These are phyloP conservation scores for Cucumis cinereus DNA, from an alignment of 306 rosid species.

Conservation along the genomic window DNA sequence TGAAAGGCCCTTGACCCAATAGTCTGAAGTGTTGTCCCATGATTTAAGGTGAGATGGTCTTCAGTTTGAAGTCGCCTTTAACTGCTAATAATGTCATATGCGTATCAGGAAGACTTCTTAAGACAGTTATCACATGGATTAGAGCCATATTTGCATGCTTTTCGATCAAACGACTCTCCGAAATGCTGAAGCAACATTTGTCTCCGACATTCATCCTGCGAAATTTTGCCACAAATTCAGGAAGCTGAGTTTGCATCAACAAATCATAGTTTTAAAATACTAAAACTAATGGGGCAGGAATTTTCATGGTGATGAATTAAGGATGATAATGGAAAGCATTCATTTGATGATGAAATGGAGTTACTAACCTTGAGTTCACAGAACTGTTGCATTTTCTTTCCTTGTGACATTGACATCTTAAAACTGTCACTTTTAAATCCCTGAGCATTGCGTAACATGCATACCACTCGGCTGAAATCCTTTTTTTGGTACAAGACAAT, in stretches of 20 bases:
- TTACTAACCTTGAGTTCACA: slow-evolving; percentile 74
- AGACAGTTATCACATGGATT: slow-evolving; percentile 87
- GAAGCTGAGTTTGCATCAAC: neutral
- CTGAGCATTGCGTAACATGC: slow-evolving; percentile 83
- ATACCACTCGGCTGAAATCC: slow-evolving; percentile 89
- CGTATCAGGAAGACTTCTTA: slow-evolving; percentile 28
- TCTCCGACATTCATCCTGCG: slow-evolving; percentile 72
- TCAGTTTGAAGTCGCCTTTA: neutral
- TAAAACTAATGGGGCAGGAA: neutral
- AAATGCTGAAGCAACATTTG: slow-evolving; percentile 73
- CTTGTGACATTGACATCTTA: slow-evolving; percentile 76
- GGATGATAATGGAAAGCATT: neutral
- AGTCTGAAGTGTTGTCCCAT: neutral
- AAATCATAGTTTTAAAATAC: neutral
- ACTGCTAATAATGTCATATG: slow-evolving; percentile 5
- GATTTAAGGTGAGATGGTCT: neutral
- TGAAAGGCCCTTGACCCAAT: neutral
- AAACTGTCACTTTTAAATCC: slow-evolving; percentile 48
- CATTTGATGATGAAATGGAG: neutral
- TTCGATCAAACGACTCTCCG: slow-evolving; percentile 65
- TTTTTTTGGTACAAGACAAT: slow-evolving; percentile 80
- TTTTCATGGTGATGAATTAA: neutral
- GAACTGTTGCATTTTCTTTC: slow-evolving; percentile 79
- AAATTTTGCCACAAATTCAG: neutral
- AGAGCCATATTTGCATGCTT: slow-evolving; percentile 60